These are phyloP conservation scores for Pisolithus sp. DNA, from an alignment of 768 basidiomycete genomes.

Conservation along the genomic window DNA sequence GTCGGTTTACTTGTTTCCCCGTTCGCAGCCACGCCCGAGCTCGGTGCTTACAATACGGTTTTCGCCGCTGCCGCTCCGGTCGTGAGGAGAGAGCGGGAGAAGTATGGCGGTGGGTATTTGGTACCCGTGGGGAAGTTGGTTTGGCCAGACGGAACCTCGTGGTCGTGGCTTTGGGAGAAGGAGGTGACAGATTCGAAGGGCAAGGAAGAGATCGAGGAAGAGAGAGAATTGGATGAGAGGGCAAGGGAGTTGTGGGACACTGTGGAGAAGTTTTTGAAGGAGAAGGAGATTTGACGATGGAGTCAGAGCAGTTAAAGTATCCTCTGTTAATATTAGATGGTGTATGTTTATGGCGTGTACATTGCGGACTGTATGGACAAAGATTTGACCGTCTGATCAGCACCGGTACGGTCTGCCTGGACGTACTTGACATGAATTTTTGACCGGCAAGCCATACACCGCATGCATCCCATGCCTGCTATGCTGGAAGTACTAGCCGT, in stretches of 20 bases:
- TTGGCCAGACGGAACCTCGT: neutral
- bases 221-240: constrained; percentile 10
- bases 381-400: too few species aligned
- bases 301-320: neutral
- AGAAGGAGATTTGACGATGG: constrained; percentile 4
- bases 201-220: constrained; percentile 5
- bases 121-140: neutral
- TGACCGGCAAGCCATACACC: too few species aligned
- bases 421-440: too few species aligned
- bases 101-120: constrained; percentile 4
- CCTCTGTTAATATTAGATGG: too few species aligned
- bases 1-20: constrained; percentile 16
- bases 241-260: constrained; percentile 18
- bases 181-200: neutral
- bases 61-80: constrained; percentile 19
- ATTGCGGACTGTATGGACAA: too few species aligned
- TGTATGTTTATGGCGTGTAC: too few species aligned
- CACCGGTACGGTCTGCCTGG: too few species aligned
- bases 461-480: too few species aligned
- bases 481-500: too few species aligned
- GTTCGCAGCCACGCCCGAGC: constrained; percentile 12
- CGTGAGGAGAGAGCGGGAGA: constrained; percentile 7
- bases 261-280: constrained; percentile 14
- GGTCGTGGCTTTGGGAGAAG: neutral
- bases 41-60: constrained; percentile 20